phyloP scores from a whole-genome alignment of 306 rosid genomes.

The Begonia fuchsioides region DNA sequence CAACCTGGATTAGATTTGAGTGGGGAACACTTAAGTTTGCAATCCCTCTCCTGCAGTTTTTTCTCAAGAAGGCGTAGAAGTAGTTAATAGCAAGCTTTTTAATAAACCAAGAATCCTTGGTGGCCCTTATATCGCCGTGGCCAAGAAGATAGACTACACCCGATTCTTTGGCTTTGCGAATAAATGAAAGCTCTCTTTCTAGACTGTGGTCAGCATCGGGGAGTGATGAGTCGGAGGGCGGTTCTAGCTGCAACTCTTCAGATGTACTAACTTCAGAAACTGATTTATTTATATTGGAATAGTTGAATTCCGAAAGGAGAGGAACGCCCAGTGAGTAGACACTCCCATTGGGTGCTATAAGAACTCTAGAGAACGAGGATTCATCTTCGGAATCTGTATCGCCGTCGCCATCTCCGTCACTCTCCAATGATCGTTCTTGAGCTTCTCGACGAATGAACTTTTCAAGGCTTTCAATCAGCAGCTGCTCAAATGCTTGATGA shows the following conservation, averaged over 20 bases:
- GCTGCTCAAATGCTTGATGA: constrained; percentile 89
- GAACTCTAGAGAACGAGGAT: constrained; percentile 44
- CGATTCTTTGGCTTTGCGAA: constrained; percentile 82
- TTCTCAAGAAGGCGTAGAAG: constrained; percentile 82
- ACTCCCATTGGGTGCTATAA: constrained; percentile 83
- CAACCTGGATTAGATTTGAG: constrained; percentile 86
- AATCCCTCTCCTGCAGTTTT: constrained; percentile 84
- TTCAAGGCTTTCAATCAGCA: constrained; percentile 90
- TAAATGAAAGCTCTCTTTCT: constrained; percentile 79
- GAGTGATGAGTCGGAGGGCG: constrained; percentile 26
- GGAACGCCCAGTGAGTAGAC: constrained; percentile 81
- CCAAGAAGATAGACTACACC: constrained; percentile 96
- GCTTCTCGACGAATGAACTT: constrained; percentile 90
- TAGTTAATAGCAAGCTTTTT: constrained; percentile 79
- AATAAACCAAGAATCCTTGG: constrained; percentile 85
- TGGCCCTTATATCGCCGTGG: constrained; percentile 87
- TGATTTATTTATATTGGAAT: constrained; percentile 17
- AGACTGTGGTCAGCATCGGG: constrained; percentile 72
- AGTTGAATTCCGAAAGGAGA: constrained; percentile 43
- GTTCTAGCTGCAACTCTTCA: constrained; percentile 23
- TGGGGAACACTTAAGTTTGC: constrained; percentile 89
- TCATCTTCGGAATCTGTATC: constrained; percentile 48
- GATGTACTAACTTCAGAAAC: constrained; percentile 48
- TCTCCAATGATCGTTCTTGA: constrained; percentile 78
- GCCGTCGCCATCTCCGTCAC: constrained; percentile 66